A percentile compares a stretch with the other conserved stretches of the same genome.
Conservation (phyloP, 179 eudicot species). For the Patellifolia procumbens region DNA sequence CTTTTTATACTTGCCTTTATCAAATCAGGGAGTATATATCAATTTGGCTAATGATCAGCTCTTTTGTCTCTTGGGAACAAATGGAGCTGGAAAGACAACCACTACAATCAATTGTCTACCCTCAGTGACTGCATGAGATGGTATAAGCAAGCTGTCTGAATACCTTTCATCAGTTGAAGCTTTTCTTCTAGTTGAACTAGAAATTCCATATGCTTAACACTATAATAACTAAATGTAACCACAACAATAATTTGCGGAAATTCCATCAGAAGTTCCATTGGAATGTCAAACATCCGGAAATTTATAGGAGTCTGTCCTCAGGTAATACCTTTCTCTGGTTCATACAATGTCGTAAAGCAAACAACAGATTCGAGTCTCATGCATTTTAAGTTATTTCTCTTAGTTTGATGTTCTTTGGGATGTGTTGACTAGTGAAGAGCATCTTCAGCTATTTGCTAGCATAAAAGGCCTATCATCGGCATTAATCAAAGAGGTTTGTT, state of each 20-base stretch:
- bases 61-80: slow-evolving; percentile 90
- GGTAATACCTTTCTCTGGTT: slow-evolving; percentile 35
- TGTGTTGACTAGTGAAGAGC: slow-evolving; percentile 77
- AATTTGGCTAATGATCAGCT: slow-evolving; percentile 75
- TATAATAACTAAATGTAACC: background rate
- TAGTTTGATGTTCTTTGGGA: slow-evolving; percentile 96
- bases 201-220: background rate
- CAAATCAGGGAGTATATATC: slow-evolving; percentile 67
- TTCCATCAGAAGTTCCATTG: slow-evolving; percentile 68
- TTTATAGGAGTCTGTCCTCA: slow-evolving; percentile 92
- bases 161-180: background rate
- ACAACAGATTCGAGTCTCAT: background rate
- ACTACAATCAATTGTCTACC: slow-evolving; percentile 72
- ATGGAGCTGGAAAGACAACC: slow-evolving; percentile 97
- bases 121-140: slow-evolving; percentile 84
- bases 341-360: background rate
- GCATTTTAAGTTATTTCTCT: background rate
- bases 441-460: slow-evolving; percentile 76
- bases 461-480: slow-evolving; percentile 77
- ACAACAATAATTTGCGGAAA: slow-evolving; percentile 73
- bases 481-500: slow-evolving; percentile 53
- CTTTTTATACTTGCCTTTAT: background rate
- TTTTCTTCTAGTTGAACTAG: background rate
- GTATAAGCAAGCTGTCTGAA: slow-evolving; percentile 40
- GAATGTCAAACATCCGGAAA: slow-evolving; percentile 79